Evolutionary conservation across 2,329 filamentous ascomycete genomes (phyloP).

Genomic region (Fusarium cicatricum): DNA sequence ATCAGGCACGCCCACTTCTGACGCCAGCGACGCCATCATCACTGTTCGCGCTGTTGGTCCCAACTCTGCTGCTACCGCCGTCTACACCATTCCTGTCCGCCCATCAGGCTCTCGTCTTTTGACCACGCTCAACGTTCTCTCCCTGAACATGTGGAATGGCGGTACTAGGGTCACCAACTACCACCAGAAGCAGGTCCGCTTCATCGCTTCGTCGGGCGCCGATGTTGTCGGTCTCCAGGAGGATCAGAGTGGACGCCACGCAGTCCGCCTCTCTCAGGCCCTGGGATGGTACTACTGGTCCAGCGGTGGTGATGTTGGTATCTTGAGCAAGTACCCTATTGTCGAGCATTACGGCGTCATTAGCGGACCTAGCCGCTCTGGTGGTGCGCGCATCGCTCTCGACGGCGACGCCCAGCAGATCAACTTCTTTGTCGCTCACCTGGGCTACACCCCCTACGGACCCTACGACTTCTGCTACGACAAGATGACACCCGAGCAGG

Average conservation of each 20-base stretch:
- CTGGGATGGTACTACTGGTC: conserved; percentile 52
- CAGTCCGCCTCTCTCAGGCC: conserved; percentile 47
- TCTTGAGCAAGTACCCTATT: conserved; percentile 53
- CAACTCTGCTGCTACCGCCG: conserved; percentile 38
- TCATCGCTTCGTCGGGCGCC: conserved; percentile 43
- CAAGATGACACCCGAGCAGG: conserved; percentile 44
- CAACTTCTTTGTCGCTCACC: conserved; percentile 49
- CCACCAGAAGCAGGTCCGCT: conserved; percentile 51
- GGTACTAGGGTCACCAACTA: conserved; percentile 48
- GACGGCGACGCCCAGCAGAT: conserved; percentile 45
- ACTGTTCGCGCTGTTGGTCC: conserved; percentile 42
- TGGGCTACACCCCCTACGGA: conserved; percentile 52
- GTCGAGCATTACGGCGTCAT: conserved; percentile 42
- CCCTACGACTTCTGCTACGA: conserved; percentile 55
- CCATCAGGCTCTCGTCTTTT: conserved; percentile 42
- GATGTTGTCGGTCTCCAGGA: conserved; percentile 53
- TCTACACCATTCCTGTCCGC: conserved; percentile 47
- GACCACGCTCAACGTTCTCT: conserved; percentile 47
- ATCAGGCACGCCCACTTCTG: conserved; percentile 45
- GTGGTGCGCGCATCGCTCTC: conserved; percentile 47
- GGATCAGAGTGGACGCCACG: conserved; percentile 42
- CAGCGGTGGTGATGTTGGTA: conserved; percentile 43
- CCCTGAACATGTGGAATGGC: conserved; percentile 53
- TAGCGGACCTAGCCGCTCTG: conserved; percentile 27
- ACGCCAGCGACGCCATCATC: conserved; percentile 31